Percentiles rank a stretch among this genome's conserved stretches.
These are phyloP conservation scores for Suillus plorans DNA, from an alignment of 768 basidiomycete species.

Conservation along the genomic window DNA sequence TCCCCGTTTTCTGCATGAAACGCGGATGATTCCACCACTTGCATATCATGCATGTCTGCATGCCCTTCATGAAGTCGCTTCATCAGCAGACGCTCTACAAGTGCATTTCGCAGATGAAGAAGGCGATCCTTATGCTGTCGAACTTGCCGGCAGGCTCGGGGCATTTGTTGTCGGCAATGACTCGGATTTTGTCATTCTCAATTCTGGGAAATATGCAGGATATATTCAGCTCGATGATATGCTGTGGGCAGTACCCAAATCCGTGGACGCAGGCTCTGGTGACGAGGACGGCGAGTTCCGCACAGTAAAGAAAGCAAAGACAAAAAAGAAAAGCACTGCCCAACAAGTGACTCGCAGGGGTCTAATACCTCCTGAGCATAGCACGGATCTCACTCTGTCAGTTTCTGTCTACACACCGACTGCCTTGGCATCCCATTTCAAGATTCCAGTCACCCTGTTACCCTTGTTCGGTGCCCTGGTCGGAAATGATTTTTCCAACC, in stretches of 20 bases:
- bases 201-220: conserved; percentile 72
- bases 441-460: conserved; percentile 67
- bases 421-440: conserved; percentile 60
- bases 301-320: conserved; percentile 52
- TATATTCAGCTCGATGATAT: conserved; percentile 78
- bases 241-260: conserved; percentile 50
- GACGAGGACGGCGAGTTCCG: conserved; percentile 58
- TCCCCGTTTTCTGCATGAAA: conserved; percentile 68
- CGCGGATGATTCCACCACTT: conserved; percentile 74
- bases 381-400: conserved; percentile 46
- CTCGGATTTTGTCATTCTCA: conserved; percentile 81
- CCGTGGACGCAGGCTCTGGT: conserved; percentile 28
- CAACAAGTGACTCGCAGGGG: conserved; percentile 25
- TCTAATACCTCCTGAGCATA: conserved; percentile 54
- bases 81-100: conserved; percentile 39
- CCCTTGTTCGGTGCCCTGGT: conserved; percentile 77
- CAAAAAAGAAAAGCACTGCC: conserved; percentile 42
- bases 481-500: conserved; percentile 76
- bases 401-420: conserved; percentile 62
- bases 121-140: conserved; percentile 82
- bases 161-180: conserved; percentile 79
- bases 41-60: conserved; percentile 56
- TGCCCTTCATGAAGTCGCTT: conserved; percentile 43
- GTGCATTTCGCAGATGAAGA: conserved; percentile 80
- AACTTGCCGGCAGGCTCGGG: conserved; percentile 69